Evolutionary conservation across 805 yeast genomes (phyloP), one percentile per base, ranked within the genome.

Genomic region (Wickerhamomyces rabaulensis): DNA sequence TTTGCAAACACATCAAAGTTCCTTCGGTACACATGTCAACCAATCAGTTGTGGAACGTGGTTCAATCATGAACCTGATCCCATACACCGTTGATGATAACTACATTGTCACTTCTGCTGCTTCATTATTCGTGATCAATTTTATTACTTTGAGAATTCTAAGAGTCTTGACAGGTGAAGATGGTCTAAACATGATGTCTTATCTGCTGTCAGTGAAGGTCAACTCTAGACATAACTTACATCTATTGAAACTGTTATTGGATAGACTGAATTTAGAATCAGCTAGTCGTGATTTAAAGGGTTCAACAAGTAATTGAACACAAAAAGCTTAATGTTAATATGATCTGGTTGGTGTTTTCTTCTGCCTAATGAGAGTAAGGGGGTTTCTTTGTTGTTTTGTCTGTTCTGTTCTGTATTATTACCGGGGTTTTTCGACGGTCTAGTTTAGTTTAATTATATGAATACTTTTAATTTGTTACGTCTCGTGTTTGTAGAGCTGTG

Each of bases 141-240:
- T 44, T 40, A 54, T 58, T 22, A 47, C 50, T 22, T 46, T 58
- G 48, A 58, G 55, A 21, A 43, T 57, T 0, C 35, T 58, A 8
- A 42, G 61, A 27, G 51, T 56, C 15, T 21, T 55, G 7, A 39
- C 47, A 47, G 53, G 50, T 7, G 54, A 48, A 13, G 53, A 52
- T 40, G 60, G 59, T 4, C 26, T 58, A 4, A 59, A 58, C 19
- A 47, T 53, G 52, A 49, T 59, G 16, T 51, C 52, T 1, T 52
- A 53, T 25, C 47, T 55, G 35, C 21, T 50, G 7, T 50, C 57
- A 0, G 54, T 59, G 4, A 53, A 53, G 36, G 55, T 52, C 26
- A 59, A 58, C 43, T 40, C 56, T 1, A 52, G 48, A 46, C 57
- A 56, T 41, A 55, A 59, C 23, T 31, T 59, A 3, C 56, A 54